Evolutionary conservation across 108 stramenopile species (phyloP).

Genomic region (Parietichytrium sp.): DNA sequence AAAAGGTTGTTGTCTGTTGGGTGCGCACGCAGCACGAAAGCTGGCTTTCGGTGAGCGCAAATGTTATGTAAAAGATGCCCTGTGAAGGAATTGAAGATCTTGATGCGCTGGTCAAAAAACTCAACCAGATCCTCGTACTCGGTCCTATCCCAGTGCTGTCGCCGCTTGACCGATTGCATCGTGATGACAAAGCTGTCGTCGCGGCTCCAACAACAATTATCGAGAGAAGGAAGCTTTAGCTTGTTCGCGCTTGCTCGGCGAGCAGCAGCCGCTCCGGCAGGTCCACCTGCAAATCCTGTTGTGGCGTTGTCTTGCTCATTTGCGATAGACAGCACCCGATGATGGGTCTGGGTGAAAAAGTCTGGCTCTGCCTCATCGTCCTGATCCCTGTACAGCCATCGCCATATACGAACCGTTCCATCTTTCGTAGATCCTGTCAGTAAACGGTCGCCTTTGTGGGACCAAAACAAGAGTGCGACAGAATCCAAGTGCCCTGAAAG

Average conservation of each 20-base stretch:
- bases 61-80: conserved; percentile 16
- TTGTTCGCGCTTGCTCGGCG: background rate
- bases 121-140: conserved; percentile 23
- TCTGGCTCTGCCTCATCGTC: background rate
- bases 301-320: background rate
- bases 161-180: background rate
- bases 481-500: background rate
- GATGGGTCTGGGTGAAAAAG: background rate
- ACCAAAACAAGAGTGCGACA: background rate
- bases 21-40: conserved; percentile 32
- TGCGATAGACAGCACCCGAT: background rate
- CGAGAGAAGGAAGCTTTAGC: background rate
- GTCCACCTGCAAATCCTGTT: background rate
- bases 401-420: conserved; percentile 28
- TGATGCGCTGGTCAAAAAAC: conserved; percentile 32
- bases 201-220: conserved; percentile 6
- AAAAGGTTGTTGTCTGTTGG: conserved; percentile 18
- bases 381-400: background rate
- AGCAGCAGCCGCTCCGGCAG: background rate
- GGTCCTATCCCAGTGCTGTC: background rate
- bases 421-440: background rate
- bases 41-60: conserved; percentile 9
- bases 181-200: conserved; percentile 27
- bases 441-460: conserved; percentile 2
- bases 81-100: conserved; percentile 4